Conservation (phyloP, 2,329 filamentous ascomycete species). For the Verticillium nubilum region DNA sequence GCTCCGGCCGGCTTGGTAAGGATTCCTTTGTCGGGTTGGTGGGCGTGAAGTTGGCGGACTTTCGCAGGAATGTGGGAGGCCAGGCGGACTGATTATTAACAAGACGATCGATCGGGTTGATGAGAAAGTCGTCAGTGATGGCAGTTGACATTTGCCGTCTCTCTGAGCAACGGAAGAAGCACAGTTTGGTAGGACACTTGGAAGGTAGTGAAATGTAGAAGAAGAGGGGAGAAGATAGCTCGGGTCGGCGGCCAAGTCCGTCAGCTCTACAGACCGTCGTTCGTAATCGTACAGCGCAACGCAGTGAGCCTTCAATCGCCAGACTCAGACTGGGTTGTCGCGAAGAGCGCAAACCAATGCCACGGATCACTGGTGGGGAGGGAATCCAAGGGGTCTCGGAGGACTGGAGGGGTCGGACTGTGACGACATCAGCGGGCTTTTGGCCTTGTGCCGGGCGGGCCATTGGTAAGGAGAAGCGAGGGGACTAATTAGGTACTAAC, state of each 20-base stretch:
- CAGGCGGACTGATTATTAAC: not conserved
- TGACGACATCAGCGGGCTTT: not conserved
- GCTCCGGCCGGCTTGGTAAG: not conserved
- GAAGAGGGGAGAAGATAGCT: not conserved
- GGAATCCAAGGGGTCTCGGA: not conserved
- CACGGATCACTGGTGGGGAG: not conserved
- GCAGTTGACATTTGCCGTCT: not conserved
- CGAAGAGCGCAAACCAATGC: not conserved
- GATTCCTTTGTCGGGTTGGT: not conserved
- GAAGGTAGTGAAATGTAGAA: too few species aligned
- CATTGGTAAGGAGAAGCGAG: not conserved
- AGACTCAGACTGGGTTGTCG: not conserved
- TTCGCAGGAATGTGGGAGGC: not conserved
- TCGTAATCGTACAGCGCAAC: not conserved
- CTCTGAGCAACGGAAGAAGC: not conserved
- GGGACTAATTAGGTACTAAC: not conserved
- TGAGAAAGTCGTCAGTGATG: too few species aligned
- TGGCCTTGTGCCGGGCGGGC: not conserved
- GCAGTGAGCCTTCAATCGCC: not conserved
- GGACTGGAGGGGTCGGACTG: not conserved
- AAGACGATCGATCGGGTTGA: not conserved
- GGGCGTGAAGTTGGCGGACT: not conserved
- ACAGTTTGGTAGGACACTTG: too few species aligned
- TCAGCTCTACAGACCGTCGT: not conserved
- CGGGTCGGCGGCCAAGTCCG: not conserved